Base-by-base conservation (phyloP, 306 rosid genomes). In the Cicer pinnatifidum region DNA sequence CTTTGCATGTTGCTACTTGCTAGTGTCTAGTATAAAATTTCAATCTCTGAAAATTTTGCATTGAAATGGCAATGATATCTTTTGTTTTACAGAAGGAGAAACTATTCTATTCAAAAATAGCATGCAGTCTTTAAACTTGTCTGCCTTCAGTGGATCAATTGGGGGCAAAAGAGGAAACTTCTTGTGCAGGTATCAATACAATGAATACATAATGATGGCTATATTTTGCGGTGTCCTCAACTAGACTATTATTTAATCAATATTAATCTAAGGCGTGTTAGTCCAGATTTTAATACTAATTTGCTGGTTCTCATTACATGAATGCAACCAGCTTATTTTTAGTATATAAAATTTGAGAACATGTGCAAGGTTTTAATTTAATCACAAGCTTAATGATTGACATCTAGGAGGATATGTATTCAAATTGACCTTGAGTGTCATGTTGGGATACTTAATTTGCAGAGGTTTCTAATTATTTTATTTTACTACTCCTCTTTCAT, bases 321-420 rank as follows among this genome's bases (percentile, higher is more conserved):
- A 20, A 28, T 9, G 11, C 5, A 58, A 52, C 11, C 8, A 52
- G 1, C n/a, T 52, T 8, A 9, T 43, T 71, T 58, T 46, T 47
- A 13, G 71, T 2, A 4, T 40, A 40, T 60, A 58, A 13, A 23
- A 78, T n/a, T 52, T 15, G 38, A 52, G 57, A 39, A 28, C 19
- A 40, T 38, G 75, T 66, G 77, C 59, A n/a, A 8, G 39, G 9
- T 40, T 70, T 76, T 67, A 20, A 37, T 64, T 69, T 57, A 39
- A 48, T 71, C 28, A 46, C 76, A 39, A 71, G 65, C 77, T 66
- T 39, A 40, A 64, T 13, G 66, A 33, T 45, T 70, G 75, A 65
- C 53, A 71, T 54, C 60, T 77, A 9, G 15, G 52, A 62, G 35
- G 5, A 10, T 35, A 40, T 37, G 45, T 20, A 44, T 59, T 60